Evolutionary conservation across 331 rosid genomes (phyloP).

Genomic region (Quercus tomentella): DNA sequence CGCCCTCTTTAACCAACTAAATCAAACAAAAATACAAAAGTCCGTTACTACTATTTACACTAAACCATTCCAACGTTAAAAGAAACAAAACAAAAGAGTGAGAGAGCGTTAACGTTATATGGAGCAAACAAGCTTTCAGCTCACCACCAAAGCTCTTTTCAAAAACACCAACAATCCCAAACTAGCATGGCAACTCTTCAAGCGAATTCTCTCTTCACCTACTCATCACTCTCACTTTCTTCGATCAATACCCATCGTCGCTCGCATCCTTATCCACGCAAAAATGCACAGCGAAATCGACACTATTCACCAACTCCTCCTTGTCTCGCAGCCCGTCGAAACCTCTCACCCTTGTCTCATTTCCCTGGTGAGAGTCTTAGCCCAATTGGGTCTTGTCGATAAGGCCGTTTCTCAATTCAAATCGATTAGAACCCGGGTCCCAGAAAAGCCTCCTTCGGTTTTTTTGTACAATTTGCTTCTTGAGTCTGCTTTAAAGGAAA

Average conservation of each 20-base stretch:
- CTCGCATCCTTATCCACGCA: conserved; percentile 52
- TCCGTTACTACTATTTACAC: too few relatives aligned
- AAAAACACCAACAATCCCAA: conserved; percentile 57
- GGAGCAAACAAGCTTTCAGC: conserved; percentile 34
- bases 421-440: conserved; percentile 52
- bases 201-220: conserved; percentile 45
- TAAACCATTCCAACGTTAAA: too few relatives aligned
- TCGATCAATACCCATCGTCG: conserved; percentile 36
- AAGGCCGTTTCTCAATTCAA: conserved; percentile 55
- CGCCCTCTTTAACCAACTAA: too few relatives aligned
- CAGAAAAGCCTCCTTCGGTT: conserved; percentile 43
- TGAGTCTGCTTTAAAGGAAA: conserved; percentile 36
- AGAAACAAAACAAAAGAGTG: too few relatives aligned
- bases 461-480: conserved; percentile 63
- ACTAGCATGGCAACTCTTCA: conserved; percentile 78
- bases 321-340: conserved; percentile 31
- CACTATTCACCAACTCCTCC: conserved; percentile 43
- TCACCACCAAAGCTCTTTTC: conserved; percentile 42
- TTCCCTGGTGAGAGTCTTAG: conserved; percentile 37
- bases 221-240: conserved; percentile 9
- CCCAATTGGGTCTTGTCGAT: conserved; percentile 42
- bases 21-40: too few relatives aligned
- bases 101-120: background rate
- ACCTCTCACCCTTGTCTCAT: conserved; percentile 43
- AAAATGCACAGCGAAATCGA: conserved; percentile 58